These are phyloP conservation scores for Diaporthe ilicicola DNA, from an alignment of 2,329 filamentous ascomycete species.

Conservation along the genomic window DNA sequence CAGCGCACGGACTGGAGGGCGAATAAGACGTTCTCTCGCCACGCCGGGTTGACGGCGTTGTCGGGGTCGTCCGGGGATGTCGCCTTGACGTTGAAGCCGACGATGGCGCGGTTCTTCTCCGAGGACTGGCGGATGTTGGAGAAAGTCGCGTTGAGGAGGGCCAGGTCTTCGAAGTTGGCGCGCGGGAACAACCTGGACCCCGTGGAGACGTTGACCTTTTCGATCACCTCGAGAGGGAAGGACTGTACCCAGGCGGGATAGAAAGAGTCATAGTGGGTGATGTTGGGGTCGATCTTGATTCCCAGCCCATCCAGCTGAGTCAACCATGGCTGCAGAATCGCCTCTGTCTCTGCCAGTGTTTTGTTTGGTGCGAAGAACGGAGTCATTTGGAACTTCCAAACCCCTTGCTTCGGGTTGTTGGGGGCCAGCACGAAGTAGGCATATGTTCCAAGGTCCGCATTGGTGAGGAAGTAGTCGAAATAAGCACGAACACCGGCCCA, in stretches of 20 bases:
- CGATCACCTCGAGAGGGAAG: constrained; percentile 36
- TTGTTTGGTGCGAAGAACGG: constrained; percentile 22
- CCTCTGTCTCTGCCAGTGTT: background rate
- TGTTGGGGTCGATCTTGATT: constrained; percentile 40
- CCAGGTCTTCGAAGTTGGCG: constrained; percentile 42
- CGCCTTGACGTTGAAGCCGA: constrained; percentile 19
- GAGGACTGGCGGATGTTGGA: constrained; percentile 30
- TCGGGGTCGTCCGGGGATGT: constrained; percentile 38
- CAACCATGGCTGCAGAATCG: constrained; percentile 2
- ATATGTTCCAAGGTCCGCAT: constrained; percentile 34
- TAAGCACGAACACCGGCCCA: constrained; percentile 16
- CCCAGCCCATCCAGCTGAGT: constrained; percentile 34
- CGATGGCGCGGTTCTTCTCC: background rate
- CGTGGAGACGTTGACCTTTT: constrained; percentile 35
- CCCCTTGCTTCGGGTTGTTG: background rate
- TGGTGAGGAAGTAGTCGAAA: background rate
- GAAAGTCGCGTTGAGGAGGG: constrained; percentile 43
- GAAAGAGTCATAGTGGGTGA: constrained; percentile 41
- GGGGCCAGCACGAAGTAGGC: constrained; percentile 3
- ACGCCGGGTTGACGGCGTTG: constrained; percentile 58
- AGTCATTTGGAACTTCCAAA: constrained; percentile 1
- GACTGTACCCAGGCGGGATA: constrained; percentile 40
- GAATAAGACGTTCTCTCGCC: constrained; percentile 52
- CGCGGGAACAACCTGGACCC: constrained; percentile 46
- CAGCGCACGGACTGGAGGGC: constrained; percentile 42